Evolutionary conservation across 2,329 filamentous ascomycete species (phyloP).

Genomic region (Periconia sp.): DNA sequence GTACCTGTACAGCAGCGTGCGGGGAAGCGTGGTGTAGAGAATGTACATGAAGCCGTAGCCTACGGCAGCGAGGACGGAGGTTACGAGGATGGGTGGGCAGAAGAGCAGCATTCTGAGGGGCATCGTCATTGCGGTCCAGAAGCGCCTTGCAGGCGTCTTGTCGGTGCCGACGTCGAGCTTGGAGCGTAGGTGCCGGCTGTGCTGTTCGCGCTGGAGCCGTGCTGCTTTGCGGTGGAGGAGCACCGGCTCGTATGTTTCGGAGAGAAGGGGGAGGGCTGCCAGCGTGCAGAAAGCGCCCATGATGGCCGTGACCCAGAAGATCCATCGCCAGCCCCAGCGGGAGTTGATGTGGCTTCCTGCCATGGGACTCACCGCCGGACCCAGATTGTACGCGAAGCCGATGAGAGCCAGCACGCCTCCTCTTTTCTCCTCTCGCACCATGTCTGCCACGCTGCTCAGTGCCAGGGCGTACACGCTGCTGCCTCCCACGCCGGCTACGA

Average conservation of each 20-base stretch:
- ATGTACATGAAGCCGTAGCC: conserved; percentile 41
- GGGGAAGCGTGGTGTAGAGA: conserved; percentile 24
- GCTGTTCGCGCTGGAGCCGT: conserved; percentile 56
- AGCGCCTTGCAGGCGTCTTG: background rate
- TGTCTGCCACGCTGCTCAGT: conserved; percentile 26
- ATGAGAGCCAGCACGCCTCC: conserved; percentile 20
- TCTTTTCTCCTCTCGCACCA: conserved; percentile 16
- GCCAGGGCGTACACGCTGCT: conserved; percentile 19
- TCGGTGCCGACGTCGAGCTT: conserved; percentile 19
- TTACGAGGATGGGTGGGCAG: conserved; percentile 56
- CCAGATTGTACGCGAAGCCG: conserved; percentile 10
- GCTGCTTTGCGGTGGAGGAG: conserved; percentile 42
- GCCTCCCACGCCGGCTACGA: conserved; percentile 16
- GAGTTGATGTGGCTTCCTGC: conserved; percentile 9
- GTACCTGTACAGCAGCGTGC: conserved; percentile 19
- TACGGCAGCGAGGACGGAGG: conserved; percentile 29
- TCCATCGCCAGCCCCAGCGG: conserved; percentile 19
- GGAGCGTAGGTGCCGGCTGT: conserved; percentile 67
- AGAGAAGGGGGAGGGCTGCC: conserved; percentile 31
- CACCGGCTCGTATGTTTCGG: conserved; percentile 52
- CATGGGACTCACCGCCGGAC: conserved; percentile 9
- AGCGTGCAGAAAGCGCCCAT: conserved; percentile 25
- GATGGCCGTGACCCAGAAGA: conserved; percentile 17
- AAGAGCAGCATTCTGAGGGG: conserved; percentile 62
- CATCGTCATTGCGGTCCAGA: conserved; percentile 50